Evolutionary conservation across 169 alveolate genomes (phyloP).

Genomic region (Cryptosporidium meleagridis): DNA sequence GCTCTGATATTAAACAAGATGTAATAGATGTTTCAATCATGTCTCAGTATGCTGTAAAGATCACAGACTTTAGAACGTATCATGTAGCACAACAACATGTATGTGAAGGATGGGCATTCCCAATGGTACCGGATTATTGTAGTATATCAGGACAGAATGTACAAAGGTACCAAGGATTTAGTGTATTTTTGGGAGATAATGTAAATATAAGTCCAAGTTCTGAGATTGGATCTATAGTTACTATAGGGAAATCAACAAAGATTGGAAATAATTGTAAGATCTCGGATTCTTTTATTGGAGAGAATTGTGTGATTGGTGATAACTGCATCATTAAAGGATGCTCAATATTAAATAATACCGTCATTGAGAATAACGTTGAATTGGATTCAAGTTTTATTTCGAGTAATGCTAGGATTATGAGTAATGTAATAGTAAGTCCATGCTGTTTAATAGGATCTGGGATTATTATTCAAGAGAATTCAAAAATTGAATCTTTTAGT

Average conservation of each 20-base stretch:
- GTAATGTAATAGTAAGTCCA: not conserved
- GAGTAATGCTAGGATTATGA: conserved; percentile 12
- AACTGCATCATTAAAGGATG: conserved; percentile 50
- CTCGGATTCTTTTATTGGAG: conserved; percentile 42
- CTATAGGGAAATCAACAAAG: conserved; percentile 32
- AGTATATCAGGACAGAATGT: conserved; percentile 56
- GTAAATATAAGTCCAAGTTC: conserved; percentile 36
- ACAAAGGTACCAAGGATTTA: conserved; percentile 46
- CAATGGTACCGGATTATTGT: conserved; percentile 67
- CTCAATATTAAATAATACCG: conserved; percentile 7
- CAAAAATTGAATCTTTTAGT: conserved; percentile 37
- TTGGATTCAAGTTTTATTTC: conserved; percentile 53
- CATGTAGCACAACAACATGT: conserved; percentile 62
- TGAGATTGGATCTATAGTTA: conserved; percentile 19
- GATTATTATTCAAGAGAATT: conserved; percentile 1
- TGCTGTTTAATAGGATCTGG: conserved; percentile 50
- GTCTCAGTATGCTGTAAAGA: conserved; percentile 43
- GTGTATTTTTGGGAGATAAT: conserved; percentile 44
- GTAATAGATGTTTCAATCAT: conserved; percentile 15
- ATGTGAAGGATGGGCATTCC: conserved; percentile 71
- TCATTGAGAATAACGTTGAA: conserved; percentile 5
- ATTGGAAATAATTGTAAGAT: conserved; percentile 22
- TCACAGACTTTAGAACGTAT: conserved; percentile 53
- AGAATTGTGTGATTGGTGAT: conserved; percentile 40
- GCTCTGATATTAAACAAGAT: conserved; percentile 67